Evolutionary conservation across 495 filamentous ascomycete species (phyloP).

Genomic region (Cryomyces antarcticus): DNA sequence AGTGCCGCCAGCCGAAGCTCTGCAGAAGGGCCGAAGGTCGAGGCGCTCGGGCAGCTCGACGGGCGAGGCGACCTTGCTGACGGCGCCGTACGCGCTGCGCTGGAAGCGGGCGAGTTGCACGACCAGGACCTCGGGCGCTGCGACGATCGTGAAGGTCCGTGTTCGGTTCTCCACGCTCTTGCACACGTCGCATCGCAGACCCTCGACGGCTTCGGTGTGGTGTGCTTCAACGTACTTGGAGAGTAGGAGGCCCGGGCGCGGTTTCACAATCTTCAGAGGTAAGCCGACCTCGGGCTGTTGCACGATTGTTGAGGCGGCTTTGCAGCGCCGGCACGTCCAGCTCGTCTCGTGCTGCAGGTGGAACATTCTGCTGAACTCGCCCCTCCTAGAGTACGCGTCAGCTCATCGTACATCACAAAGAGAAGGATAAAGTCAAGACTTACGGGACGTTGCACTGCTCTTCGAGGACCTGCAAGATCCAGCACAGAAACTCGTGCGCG

Average conservation of each 20-base stretch:
- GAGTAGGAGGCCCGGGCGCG: neutral
- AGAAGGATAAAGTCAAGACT: neutral
- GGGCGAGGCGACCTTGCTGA: neutral
- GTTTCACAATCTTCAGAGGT: neutral
- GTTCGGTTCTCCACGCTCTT: neutral
- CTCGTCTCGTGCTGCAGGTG: neutral
- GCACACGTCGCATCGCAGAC: constrained; percentile 1
- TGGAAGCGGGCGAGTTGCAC: neutral
- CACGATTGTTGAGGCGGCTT: neutral
- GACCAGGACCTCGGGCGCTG: constrained; percentile 2
- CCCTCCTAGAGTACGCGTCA: no score
- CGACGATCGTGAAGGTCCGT: neutral
- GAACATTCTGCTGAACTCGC: neutral
- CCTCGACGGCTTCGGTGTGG: neutral
- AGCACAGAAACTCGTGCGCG: constrained; percentile 1
- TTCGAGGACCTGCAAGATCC: neutral
- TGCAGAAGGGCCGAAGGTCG: neutral
- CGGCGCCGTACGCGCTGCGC: no score
- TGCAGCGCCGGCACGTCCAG: neutral
- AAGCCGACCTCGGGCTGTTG: neutral
- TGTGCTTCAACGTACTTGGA: neutral
- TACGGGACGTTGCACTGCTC: neutral
- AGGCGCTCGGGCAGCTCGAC: constrained; percentile 1
- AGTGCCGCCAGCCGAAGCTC: no score
- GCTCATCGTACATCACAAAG: no score